Base-by-base conservation (phyloP, 306 rosid species). In the Hylodesmum podocarpum region DNA sequence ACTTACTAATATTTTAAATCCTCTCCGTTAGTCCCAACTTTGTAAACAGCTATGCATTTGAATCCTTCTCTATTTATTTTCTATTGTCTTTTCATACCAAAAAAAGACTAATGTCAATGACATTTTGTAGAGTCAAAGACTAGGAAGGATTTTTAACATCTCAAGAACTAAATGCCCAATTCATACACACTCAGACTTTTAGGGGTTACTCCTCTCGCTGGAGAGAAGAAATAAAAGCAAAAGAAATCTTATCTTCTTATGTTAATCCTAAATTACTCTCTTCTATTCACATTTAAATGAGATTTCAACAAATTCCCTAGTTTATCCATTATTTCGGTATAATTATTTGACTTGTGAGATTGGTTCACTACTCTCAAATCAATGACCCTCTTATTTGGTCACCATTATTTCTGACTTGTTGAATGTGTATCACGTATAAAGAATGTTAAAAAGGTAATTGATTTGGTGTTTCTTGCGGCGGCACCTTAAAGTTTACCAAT, bases 271-370 rank as follows among this genome's bases (percentile, higher is more conserved):
- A 16, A 18, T 49, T 16, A 18, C 53, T 72, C 18, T 24, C 22
- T 14, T 15, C 11, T 65, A 49, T 13, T 14, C 50, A 46, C 3
- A 34, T n/a, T 8, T 44, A 31, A 18, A 57, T 33, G 12, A 63
- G 46, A 63, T 64, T 33, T 22, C 39, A 65, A 76, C 33, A 58
- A 41, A 18, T 28, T 73, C 22, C 22, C 41, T 6, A 19, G 13
- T 8, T 7, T 28, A 39, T 55, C 57, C 58, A 73, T 73, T 18
- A 29, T 73, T 73, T 73, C 59, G 28, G 70, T 41, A 57, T 31
- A 61, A 49, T 33, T 21, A 43, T 58, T 51, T 39, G 24, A 72
- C 24, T 58, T 14, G 29, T 6, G 62, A 70, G 46, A 19, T 24
- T 49, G 21, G 66, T 76, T 76, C 43, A 11, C 25, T 36, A 49